Percentiles rank a stretch among this genome's conserved stretches.
Evolutionary conservation across 306 rosid species (phyloP).

Genomic region (Glycyrrhiza uralensis): DNA sequence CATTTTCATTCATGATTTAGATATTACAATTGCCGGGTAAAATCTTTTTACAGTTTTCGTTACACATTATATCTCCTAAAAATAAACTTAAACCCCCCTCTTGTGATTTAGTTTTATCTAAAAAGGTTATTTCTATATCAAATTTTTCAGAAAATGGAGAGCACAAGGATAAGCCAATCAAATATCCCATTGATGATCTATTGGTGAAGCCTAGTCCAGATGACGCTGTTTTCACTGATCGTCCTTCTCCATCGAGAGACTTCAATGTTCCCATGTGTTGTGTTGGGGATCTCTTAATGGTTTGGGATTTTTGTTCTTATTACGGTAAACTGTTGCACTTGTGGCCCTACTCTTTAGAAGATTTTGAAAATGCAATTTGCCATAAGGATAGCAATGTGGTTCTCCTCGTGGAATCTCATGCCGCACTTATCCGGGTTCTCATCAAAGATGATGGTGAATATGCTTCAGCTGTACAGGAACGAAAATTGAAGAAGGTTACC

Average conservation of each 20-base stretch:
- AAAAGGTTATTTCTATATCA: conserved; percentile 4
- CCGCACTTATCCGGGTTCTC: conserved; percentile 78
- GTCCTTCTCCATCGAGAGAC: conserved; percentile 73
- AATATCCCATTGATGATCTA: conserved; percentile 92
- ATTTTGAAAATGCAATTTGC: conserved; percentile 81
- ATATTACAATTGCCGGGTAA: not conserved
- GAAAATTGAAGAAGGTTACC: conserved; percentile 65
- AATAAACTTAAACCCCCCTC: not conserved
- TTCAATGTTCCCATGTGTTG: conserved; percentile 69
- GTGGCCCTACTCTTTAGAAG: conserved; percentile 78
- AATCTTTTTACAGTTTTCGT: not conserved
- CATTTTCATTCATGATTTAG: not conserved
- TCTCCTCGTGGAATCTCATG: conserved; percentile 89
- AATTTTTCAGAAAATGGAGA: conserved; percentile 47
- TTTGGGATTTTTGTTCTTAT: conserved; percentile 88
- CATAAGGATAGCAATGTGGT: conserved; percentile 69
- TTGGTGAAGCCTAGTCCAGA: conserved; percentile 71
- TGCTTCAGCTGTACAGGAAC: conserved; percentile 46
- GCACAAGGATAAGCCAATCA: conserved; percentile 49
- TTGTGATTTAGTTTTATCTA: conserved; percentile 20
- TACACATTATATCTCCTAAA: not conserved
- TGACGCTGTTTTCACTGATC: conserved; percentile 72
- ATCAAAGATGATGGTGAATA: conserved; percentile 53
- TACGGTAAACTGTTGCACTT: conserved; percentile 66
- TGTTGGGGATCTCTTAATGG: conserved; percentile 81